Evolutionary conservation across 23 red algal genomes (phyloP), one percentile per base, ranked within the genome.

Genomic region (Cyanidiococcus yangmingshanensis): DNA sequence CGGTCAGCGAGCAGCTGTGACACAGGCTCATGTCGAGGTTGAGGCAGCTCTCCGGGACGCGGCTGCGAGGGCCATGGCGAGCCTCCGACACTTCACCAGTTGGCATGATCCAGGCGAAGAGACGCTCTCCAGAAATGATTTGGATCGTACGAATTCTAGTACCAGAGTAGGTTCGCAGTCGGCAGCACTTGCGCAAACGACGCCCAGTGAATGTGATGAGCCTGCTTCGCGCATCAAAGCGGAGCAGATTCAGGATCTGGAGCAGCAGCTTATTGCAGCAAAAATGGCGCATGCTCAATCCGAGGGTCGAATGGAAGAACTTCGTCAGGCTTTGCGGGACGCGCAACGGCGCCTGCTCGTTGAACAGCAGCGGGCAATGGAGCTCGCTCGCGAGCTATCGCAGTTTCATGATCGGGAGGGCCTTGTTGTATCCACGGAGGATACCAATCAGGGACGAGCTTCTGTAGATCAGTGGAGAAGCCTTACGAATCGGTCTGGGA

Each of bases 321-420:
- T 71, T 25, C 63, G 32, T 7, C 63, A 30, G 7, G 63, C 21
- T 12, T 29, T 71, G 7, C 63, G 63, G 12, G 21, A 32, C 3
- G 27, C 32, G 63, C 63, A 71, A 71, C 12, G 63, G 3, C 63
- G 63, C 32, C 32, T 71, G 63, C 63, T 32, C 12, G 12, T 3
- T 30, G 63, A 71, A 29, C 63, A 35, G 63, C n/a, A 71, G 63
- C 63, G 63, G n/a, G 12, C 63, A 12, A 7, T 32, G 32, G 12
- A 35, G 63, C 63, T 71, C n/a, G 63, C 63, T 12, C 63, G 27
- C 7, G 63, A 71, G 63, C 63, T 71, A 3, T 32, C 63, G 63
- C 45, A 54, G 21, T 21, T 54, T 21, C 63, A 71, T 29, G 63
- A 29, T 2, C 45, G 21, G 45, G 12, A 54, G 45, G 45, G 7